phyloP scores from a whole-genome alignment of 768 basidiomycete genomes.

The Russula dissimulans region DNA sequence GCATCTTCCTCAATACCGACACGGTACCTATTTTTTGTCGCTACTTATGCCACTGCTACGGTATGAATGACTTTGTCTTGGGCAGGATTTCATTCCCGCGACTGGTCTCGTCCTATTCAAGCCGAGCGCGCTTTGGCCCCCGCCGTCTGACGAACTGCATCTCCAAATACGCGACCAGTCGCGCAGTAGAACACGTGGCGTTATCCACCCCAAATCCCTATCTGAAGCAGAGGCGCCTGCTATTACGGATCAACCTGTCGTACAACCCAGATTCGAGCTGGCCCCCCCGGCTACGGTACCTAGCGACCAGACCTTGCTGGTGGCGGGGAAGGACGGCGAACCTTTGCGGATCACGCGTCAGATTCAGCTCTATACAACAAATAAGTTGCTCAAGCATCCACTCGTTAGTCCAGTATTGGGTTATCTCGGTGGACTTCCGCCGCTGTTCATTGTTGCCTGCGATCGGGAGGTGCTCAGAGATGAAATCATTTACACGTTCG shows the following conservation, averaged over 20 bases:
- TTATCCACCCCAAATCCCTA: slow-evolving; percentile 28
- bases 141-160: slow-evolving; percentile 56
- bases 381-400: slow-evolving; percentile 68
- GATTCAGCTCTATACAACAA: slow-evolving; percentile 81
- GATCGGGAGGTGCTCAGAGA: slow-evolving; percentile 90
- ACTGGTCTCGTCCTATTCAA: slow-evolving; percentile 72
- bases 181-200: slow-evolving; percentile 44
- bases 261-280: slow-evolving; percentile 16
- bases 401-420: slow-evolving; percentile 71
- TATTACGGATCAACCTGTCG: background rate
- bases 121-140: slow-evolving; percentile 72
- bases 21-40: slow-evolving; percentile 40
- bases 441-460: slow-evolving; percentile 73
- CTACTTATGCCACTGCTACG: background rate
- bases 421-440: slow-evolving; percentile 87
- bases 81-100: slow-evolving; percentile 66
- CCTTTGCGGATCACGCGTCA: slow-evolving; percentile 49
- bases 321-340: slow-evolving; percentile 42
- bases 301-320: slow-evolving; percentile 35
- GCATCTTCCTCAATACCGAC: slow-evolving; percentile 71
- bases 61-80: background rate
- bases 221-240: background rate
- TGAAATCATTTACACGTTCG: slow-evolving; percentile 75
- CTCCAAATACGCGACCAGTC: slow-evolving; percentile 46
- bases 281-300: too few relatives aligned